Conservation (phyloP, 176 grass and related monocot species). For the Hordeum marinum region DNA sequence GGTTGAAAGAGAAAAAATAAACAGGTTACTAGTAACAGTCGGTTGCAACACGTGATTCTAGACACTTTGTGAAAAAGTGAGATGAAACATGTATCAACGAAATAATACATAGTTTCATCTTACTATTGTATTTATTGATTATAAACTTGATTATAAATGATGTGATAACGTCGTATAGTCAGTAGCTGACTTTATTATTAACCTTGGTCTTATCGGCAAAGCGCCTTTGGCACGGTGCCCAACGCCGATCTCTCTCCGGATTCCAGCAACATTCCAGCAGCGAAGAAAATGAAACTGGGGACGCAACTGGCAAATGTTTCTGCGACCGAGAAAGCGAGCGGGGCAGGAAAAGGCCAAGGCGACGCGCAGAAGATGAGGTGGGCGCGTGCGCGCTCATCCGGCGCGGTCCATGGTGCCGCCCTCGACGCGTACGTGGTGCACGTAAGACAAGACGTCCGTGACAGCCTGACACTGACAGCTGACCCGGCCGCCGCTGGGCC, state of each 20-base stretch:
- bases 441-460: conserved; percentile 24
- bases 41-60: too few relatives aligned
- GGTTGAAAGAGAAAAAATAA: too few relatives aligned
- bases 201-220: neutral
- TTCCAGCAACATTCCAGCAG: neutral
- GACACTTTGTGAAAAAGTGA: too few relatives aligned
- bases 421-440: conserved; percentile 9
- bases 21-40: too few relatives aligned
- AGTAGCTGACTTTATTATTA: too few relatives aligned
- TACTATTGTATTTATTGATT: too few relatives aligned
- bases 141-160: too few relatives aligned
- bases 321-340: neutral
- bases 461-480: neutral
- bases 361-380: conserved; percentile 13
- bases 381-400: neutral
- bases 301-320: too few relatives aligned
- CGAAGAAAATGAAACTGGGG: neutral
- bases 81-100: too few relatives aligned
- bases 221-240: neutral
- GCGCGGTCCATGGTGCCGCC: neutral
- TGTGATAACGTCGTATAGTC: too few relatives aligned
- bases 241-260: neutral
- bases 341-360: neutral
- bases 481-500: neutral
- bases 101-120: too few relatives aligned